Evolutionary conservation across 495 filamentous ascomycete genomes (phyloP), one percentile per base, ranked within the genome.

Genomic region (Baudoinia panamericana): DNA sequence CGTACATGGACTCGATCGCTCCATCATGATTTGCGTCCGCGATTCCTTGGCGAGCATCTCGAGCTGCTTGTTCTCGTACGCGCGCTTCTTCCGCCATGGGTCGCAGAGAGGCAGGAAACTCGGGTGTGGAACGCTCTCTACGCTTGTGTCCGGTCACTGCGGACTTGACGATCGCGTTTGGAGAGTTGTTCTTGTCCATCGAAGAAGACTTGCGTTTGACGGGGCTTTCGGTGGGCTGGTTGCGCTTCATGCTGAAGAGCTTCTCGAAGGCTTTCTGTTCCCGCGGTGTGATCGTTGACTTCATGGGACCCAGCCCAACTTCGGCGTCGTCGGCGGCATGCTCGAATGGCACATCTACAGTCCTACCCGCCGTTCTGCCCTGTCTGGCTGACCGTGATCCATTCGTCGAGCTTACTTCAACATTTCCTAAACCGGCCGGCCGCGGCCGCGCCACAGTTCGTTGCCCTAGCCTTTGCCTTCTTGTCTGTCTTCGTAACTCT

Each of bases 231-330:
- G 43, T 6, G 22, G 30, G 6, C 26, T 28, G 30, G 19, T 29
- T 23, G 0, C 41, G 48, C 21, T 61, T 60, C 16, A 77, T 66
- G 6, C 60, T 58, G 43, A 79, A 76, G 43, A 81, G 75, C 36
- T 63, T 61, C 30, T 70, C 61, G 52, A 81, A 81, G 1, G 68
- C 59, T 3, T 60, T 58, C 23, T 61, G 55, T 49, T 81, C 76
- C 0, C 57, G 34, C 0, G 63, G 63, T 0, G 76, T 80, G 27
- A 80, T 74, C 24, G 76, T 80, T 44, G 57, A 23, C 11, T 18
- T 25, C 19, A 36, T 30, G 11, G 29, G 24, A 28, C 43, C 29
- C 20, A 35, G 4, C 3, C 36, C 36, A 0, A 27, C 39, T 10
- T 8, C 13, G 15, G 5, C 4, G 8, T 34, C 29, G 8, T 39